Base-by-base conservation (phyloP, 2,329 filamentous ascomycete genomes). In the Aspergillus sp. region DNA sequence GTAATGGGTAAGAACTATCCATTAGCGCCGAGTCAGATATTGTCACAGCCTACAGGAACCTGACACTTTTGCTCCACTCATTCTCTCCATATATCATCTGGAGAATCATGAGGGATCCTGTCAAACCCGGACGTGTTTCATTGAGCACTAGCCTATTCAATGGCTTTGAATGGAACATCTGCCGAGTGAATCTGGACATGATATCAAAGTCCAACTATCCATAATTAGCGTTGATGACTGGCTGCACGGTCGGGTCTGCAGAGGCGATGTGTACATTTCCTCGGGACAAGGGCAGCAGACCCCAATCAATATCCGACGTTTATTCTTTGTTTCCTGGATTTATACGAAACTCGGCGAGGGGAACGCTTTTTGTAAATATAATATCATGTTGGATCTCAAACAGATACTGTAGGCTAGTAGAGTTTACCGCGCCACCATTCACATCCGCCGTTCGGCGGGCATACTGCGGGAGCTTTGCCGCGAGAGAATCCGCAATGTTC, bases 211-310 rank as follows among this genome's bases (percentile, higher is more conserved):
- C 67, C 26, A 73, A 57, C 63, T 69, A 65, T 47, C 69, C 68
- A 56, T 71, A 75, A 22, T 71, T 69, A 2, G 73, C 70, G 52
- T 74, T 69, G 47, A 74, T 69, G 16, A 18, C 47, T 4, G 69
- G 64, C 22, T 64, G 45, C 6, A 53, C 63, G 1, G 59, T 56
- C 4, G 73, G 67, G 22, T 71, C 63, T 7, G 66, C 55, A 5
- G 69, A 72, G 7, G 58, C 53, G 24, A 75, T 69, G 50, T 73
- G 73, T 7, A 69, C 52, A 47, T 59, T 70, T 2, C 72, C 73
- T 4, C 71, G 66, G 9, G 73, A 69, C 58, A 74, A 74, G 12
- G 73, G 73, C 42, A 71, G 63, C 16, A 67, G 65, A 11, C 60
- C 58, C 67, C 67, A 72, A 59, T 65, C 67, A 72, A 59, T 65